Base-by-base conservation (phyloP, 192 early-diverging fungal genomes). In the Coemansia sp. region DNA sequence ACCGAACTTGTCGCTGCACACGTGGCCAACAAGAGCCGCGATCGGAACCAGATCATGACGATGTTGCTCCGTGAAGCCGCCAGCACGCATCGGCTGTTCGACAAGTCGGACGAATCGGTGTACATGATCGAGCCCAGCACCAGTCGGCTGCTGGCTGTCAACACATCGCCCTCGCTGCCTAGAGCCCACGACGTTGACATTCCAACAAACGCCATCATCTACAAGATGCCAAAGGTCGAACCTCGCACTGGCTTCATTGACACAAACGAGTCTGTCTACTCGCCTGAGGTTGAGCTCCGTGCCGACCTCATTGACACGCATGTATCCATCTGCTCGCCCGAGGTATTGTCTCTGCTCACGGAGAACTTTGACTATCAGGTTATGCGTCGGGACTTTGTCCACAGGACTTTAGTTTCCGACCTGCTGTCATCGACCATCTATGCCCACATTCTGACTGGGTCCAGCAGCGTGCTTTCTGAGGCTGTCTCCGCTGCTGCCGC, bases 331-430 rank as follows among this genome's bases (percentile, higher is more conserved):
- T 99, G 97, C 83, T 91, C 94, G 12, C 86, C 93, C 5, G 94
- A 95, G 59, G 93, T 95, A 4, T 91, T 93, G 24, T 88, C 94
- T 2, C 84, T 97, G 60, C 97, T 98, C 67, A 93, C 91, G 9
- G 96, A 99, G 71, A 98, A 98, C 84, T 98, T 97, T 85, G 97
- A 99, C 84, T 99, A 94, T 80, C 95, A 97, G 76, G 87, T 90
- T 58, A 85, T 97, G 50, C 87, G 94, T 22, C 82, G 84, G 24
- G 92, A 99, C 79, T 99, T 99, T 80, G 88, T 97, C 40, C 85
- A 89, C 30, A 94, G 94, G 27, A 94, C 97, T 64, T 70, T 98
- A 60, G 90, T 89, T 61, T 95, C 94, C 8, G 94, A 96, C 65
- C 78, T 97, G 59, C 76, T 95, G 38, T 86, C 86, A 12, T 92